Evolutionary conservation across 1,139 yeast species (phyloP), one percentile per base, ranked within the genome.

Genomic region (Taphrina populina): DNA sequence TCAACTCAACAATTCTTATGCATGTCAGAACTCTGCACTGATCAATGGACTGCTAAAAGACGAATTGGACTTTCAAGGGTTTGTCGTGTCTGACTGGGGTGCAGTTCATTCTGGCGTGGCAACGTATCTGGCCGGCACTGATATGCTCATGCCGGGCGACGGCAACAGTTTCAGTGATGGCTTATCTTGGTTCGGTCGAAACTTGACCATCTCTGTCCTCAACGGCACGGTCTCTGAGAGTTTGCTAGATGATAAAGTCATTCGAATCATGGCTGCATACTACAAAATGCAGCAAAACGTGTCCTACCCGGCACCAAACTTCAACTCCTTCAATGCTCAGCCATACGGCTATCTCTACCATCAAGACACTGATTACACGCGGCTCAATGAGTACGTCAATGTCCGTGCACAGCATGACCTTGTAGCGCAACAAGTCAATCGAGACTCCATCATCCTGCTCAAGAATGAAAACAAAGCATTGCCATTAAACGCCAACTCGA

Each of bases 11-110:
- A 78, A 79, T 61, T 73, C 81, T 0, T 76, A 79, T 62, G 78
- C 81, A 3, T 81, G 85, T 67, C 83, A 81, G 63, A 81, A 81
- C 65, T 76, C 83, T 1, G 77, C 79, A 61, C 68, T 79, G 52
- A 62, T 82, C 61, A 81, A 81, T 65, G 72, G 75, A 58, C 67
- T 81, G 23, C 69, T 82, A 61, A 81, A 81, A 65, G 81, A 77
- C 55, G 84, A 82, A 67, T 69, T 81, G 58, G 84, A 83, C 0
- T 82, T 81, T 64, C 83, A 81, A 66, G 87, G 86, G 0, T 81
- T 80, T 66, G 82, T 82, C 4, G 76, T 81, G 57, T 76, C 83
- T 29, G 86, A 81, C 64, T 81, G 85, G 84, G 81, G 80, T 23
- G 85, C 83, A 3, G 80, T 77, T 59, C 81, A 77, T 60, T 67